These are phyloP conservation scores for Glycine soja DNA, from an alignment of 306 rosid genomes.

Conservation along the genomic window DNA sequence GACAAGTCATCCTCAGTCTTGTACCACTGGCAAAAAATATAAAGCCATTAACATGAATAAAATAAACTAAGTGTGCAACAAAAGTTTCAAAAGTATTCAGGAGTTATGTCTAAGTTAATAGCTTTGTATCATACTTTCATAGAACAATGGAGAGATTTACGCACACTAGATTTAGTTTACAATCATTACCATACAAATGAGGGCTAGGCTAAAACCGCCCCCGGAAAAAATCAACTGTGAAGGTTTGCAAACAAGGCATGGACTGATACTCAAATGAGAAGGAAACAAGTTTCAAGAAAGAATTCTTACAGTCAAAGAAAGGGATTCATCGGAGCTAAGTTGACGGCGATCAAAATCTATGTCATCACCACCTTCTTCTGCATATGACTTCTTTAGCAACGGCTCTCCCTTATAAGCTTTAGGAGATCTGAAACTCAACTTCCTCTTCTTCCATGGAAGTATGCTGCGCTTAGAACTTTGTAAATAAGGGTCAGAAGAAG, in stretches of 20 bases:
- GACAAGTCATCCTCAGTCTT: slow-evolving; percentile 76
- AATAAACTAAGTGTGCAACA: slow-evolving; percentile 31
- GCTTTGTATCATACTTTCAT: background rate
- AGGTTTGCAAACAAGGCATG: slow-evolving; percentile 15
- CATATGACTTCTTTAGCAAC: slow-evolving; percentile 83
- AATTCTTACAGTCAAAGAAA: slow-evolving; percentile 64
- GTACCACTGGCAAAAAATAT: slow-evolving; percentile 58
- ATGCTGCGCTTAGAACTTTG: slow-evolving; percentile 79
- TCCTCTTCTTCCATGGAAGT: slow-evolving; percentile 95
- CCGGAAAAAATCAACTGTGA: background rate
- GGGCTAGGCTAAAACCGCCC: background rate
- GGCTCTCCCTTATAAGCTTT: slow-evolving; percentile 87
- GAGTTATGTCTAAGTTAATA: background rate
- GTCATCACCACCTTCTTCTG: slow-evolving; percentile 99
- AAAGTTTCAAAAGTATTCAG: background rate
- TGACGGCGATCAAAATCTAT: slow-evolving; percentile 98
- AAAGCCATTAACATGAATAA: slow-evolving; percentile 13
- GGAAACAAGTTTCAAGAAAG: slow-evolving; percentile 13
- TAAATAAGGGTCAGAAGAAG: slow-evolving; percentile 64
- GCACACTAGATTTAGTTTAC: slow-evolving; percentile 20
- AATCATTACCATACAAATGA: slow-evolving; percentile 19
- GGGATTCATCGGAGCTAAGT: slow-evolving; percentile 94
- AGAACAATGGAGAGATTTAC: slow-evolving; percentile 6
- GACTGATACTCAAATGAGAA: slow-evolving; percentile 7
- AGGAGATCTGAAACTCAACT: slow-evolving; percentile 91